Base-by-base conservation (phyloP, 2,329 filamentous ascomycete species). In the Aspergillus fructus region DNA sequence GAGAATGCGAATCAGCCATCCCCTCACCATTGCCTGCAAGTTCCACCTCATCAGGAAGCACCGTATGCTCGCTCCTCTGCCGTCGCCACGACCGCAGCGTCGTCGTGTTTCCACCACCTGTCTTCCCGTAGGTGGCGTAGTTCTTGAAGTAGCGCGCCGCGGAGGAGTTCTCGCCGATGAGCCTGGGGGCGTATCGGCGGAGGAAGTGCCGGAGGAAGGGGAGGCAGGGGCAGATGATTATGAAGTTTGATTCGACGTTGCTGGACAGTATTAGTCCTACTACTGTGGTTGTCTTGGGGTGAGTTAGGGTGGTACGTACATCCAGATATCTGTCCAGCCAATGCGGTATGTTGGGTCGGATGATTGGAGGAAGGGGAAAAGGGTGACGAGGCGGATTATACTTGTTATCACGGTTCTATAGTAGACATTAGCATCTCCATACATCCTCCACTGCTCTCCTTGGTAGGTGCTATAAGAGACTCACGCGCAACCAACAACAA, bases 161-260 rank as follows among this genome's bases (percentile, higher is more conserved):
- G 19, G 49, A 53, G 27, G 56, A 59, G 34, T 49, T 54, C 15
- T 55, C 46, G 27, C 55, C 54, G 19, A 53, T 53, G 13, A 47
- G 39, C 30, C 27, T 49, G 4, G 67, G 66, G 4, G 59, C 54
- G 49, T 68, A 59, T 13, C 46, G 53, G n/a, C 66, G 62, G 12
- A 66, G 47, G 23, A 69, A 66, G 40, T 67, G 64, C 5, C 65
- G 65, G 5, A 69, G 49, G 48, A 62, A 66, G 1, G 64, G 64
- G 2, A 69, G 59, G 37, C 65, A 66, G 15, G 56, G 59, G 42
- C 66, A 69, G 21, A 68, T 63, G 8, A 69, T 60, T 9, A 67
- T 66, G 9, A 66, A 60, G 42, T 69, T 66, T 34, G 62, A 61
- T 63, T 67, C 67, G 52, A 69, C 60, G 21, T 65, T 62, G 21